Base-by-base conservation (phyloP, 169 alveolate species). In the Cryptosporidium sp. region DNA sequence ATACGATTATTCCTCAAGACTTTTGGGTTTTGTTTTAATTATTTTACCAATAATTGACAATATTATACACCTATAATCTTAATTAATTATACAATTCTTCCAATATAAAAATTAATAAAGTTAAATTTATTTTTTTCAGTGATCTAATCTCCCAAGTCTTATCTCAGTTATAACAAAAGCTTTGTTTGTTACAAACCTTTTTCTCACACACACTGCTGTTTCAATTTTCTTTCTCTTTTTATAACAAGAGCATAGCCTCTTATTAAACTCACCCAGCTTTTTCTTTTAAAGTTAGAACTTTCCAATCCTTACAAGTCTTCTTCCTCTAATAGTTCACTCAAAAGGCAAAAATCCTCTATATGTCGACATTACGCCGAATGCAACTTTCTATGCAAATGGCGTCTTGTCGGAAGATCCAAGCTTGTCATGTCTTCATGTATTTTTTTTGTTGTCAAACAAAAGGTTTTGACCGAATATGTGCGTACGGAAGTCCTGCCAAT, bases 331-430 rank as follows among this genome's bases (percentile, higher is more conserved):
- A 31, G 39, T 71, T 74, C 9, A 61, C n/a, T 26, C 89, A n/a
- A 23, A 80, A n/a, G 35, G 35, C 39, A 45, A 23, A 23, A 80
- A 80, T 45, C 48, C 62, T 61, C 61, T 80, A 80, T 62, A 41
- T 61, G 89, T 65, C 89, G 89, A 80, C 89, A 80, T 80, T 37
- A 80, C 89, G 89, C 89, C 43, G 89, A 65, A 80, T 80, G 89
- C 89, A 80, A 37, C 51, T 43, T 61, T 23, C 55, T 80, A 65
- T 80, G 89, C 89, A 80, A 29, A 43, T 21, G 68, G 89, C 89
- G 89, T 80, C 89, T 80, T 80, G 89, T 80, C 89, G 89, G 89
- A 65, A 80, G 89, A 80, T 80, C 89, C 89, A 65, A 33, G 29
- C 73, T 80, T 80, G 75, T 80, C 89, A 62, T 80, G 89, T 80